Base-by-base conservation (phyloP, 129 eudicot species). In the Kitagawia praeruptora region DNA sequence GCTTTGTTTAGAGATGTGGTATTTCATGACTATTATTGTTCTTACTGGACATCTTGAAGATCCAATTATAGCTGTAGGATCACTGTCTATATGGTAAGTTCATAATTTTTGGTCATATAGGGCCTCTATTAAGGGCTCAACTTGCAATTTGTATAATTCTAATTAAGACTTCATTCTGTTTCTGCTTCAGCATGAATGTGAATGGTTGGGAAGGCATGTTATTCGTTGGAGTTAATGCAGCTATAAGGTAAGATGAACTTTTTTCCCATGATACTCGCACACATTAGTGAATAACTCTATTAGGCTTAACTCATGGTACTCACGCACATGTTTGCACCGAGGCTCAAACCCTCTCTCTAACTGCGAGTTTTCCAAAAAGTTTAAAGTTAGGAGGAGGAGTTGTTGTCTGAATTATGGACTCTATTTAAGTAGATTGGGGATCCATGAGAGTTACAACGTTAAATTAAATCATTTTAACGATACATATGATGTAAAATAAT, bases 201-300 rank as follows among this genome's bases (percentile, higher is more conserved):
- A 87, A 89, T 80, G 95, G 97, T 39, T 92, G 97, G 97, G 97
- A 89, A 85, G 97, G 91, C 56, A 89, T 92, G 97, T n/a, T 89
- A 63, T 91, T 91, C 81, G 88, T 91, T 15, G 97, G 97, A 78
- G 83, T 91, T 31, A 87, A 91, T 83, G 93, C 92, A 70, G 97
- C 93, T 27, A 83, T 91, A 78, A 85, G 97, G 96, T 91, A 83
- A 47, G 4, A 70, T 39, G n/a, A 37, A 13, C 1, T 34, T 12
- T 54, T 21, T 6, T 2, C 11, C 10, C 10, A 61, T 25, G 34
- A 61, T 61, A n/a, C 1, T 53, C 63, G 21, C 63, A 53, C 9
- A 53, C 63, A 53, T 1, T 19, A 53, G 63, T 21, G 21, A 21
- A 19, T 21, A n/a, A 19, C 63, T 53, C 9, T 21, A 19, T 53